phyloP scores from a whole-genome alignment of 2,329 filamentous ascomycete species.

The Calycina marina region DNA sequence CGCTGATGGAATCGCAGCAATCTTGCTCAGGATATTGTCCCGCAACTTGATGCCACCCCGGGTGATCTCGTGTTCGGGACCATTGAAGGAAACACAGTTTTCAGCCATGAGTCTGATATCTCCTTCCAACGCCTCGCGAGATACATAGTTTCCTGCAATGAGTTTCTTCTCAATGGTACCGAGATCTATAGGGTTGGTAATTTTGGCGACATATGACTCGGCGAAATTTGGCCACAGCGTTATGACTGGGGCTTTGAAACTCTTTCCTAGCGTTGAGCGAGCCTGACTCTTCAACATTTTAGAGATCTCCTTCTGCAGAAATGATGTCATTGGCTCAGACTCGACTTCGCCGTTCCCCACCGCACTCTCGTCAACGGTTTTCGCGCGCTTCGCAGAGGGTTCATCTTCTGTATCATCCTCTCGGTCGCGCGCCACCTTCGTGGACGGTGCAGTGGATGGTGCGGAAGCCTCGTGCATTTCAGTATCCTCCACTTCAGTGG shows the following conservation, averaged over 20 bases:
- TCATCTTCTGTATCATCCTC: conserved; percentile 57
- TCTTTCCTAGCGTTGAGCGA: conserved; percentile 66
- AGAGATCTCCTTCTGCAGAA: conserved; percentile 47
- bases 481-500: conserved; percentile 12
- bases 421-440: conserved; percentile 58
- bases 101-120: conserved; percentile 67
- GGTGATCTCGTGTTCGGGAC: conserved; percentile 59
- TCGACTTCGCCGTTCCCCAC: conserved; percentile 1
- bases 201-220: conserved; percentile 50
- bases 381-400: conserved; percentile 67
- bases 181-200: conserved; percentile 75
- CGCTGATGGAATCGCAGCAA: conserved; percentile 30
- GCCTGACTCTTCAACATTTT: conserved; percentile 61
- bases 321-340: conserved; percentile 32
- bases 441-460: conserved; percentile 18
- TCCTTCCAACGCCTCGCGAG: conserved; percentile 55
- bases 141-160: conserved; percentile 49
- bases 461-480: no score
- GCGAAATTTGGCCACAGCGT: conserved; percentile 62
- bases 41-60: conserved; percentile 38
- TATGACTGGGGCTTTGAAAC: conserved; percentile 68
- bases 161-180: conserved; percentile 68
- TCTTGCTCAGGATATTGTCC: conserved; percentile 41
- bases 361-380: conserved; percentile 39
- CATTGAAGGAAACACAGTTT: conserved; percentile 76